Evolutionary conservation across 176 grass and related monocot species (phyloP).

Genomic region (Pontederia crassipes): DNA sequence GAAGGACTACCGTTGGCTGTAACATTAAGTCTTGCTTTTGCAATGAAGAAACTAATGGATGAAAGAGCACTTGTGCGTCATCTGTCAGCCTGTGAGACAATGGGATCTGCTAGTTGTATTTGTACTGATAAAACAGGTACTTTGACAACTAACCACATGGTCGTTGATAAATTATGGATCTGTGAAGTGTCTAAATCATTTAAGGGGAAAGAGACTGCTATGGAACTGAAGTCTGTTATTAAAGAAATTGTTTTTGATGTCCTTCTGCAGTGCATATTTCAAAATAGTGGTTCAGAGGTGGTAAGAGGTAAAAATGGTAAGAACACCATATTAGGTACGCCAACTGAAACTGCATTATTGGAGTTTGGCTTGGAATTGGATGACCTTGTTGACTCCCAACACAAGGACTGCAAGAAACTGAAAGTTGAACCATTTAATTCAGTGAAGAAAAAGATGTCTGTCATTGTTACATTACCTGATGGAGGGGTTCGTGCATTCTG

Average conservation of each 20-base stretch:
- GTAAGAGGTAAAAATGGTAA: constrained; percentile 59
- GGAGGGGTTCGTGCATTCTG: constrained; percentile 42
- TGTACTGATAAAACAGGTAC: constrained; percentile 96
- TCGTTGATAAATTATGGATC: constrained; percentile 82
- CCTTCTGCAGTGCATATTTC: constrained; percentile 63
- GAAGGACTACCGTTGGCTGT: constrained; percentile 90
- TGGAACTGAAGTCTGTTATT: constrained; percentile 26
- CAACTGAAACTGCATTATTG: constrained; percentile 78
- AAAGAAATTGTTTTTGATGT: constrained; percentile 45
- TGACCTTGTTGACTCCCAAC: constrained; percentile 20
- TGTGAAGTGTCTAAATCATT: constrained; percentile 42
- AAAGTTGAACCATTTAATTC: constrained; percentile 95
- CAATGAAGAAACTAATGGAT: constrained; percentile 94
- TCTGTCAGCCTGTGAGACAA: constrained; percentile 92
- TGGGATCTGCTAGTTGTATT: constrained; percentile 95
- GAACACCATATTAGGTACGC: constrained; percentile 65
- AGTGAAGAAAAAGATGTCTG: constrained; percentile 87
- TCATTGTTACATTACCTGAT: constrained; percentile 43
- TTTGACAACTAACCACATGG: constrained; percentile 93
- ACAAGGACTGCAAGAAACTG: constrained; percentile 32
- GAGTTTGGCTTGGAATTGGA: constrained; percentile 85
- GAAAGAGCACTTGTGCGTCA: constrained; percentile 86
- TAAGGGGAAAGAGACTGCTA: constrained; percentile 33
- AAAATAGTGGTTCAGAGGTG: constrained; percentile 75
- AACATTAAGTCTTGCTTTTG: constrained; percentile 90